A percentile compares a stretch with the other conserved stretches of the same genome.
These are phyloP conservation scores for Graphilbum ipis-grandicollis DNA, from an alignment of 2,329 filamentous ascomycete genomes.

Conservation along the genomic window DNA sequence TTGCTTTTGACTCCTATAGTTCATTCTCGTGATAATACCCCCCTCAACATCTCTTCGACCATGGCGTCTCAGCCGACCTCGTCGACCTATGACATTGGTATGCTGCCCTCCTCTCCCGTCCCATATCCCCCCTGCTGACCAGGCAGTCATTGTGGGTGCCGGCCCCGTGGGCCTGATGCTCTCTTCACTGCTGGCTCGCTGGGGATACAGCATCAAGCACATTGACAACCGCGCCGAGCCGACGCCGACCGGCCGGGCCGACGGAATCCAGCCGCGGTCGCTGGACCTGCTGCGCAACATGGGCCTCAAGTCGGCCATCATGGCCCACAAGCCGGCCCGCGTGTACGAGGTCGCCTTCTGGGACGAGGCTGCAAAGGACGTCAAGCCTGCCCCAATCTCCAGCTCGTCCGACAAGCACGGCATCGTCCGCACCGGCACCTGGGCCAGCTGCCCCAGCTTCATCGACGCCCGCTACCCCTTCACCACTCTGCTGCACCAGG, in stretches of 20 bases:
- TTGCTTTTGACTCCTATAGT: too few relatives aligned
- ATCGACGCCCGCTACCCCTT: constrained; percentile 56
- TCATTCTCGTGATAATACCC: background rate
- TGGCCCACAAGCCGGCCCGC: constrained; percentile 73
- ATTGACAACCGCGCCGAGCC: constrained; percentile 81
- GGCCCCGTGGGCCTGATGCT: constrained; percentile 79
- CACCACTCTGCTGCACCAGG: constrained; percentile 55
- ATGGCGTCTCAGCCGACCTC: background rate
- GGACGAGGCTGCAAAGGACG: constrained; percentile 34
- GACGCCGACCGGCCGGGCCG: constrained; percentile 69
- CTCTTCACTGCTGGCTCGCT: constrained; percentile 73
- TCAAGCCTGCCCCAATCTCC: constrained; percentile 20
- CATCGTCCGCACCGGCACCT: constrained; percentile 51
- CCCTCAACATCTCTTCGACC: too few relatives aligned
- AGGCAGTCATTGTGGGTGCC: constrained; percentile 68
- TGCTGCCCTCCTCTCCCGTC: background rate
- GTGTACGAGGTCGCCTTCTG: constrained; percentile 67
- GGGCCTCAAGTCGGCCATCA: constrained; percentile 74
- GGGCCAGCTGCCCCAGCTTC: constrained; percentile 80
- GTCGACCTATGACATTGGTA: constrained; percentile 7
- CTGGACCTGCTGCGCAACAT: constrained; percentile 77
- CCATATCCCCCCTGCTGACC: background rate
- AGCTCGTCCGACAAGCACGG: constrained; percentile 37
- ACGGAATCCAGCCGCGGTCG: constrained; percentile 82
- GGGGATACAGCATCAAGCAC: constrained; percentile 91